phyloP scores from a whole-genome alignment of 768 basidiomycete species.

The Nidularia sp. region DNA sequence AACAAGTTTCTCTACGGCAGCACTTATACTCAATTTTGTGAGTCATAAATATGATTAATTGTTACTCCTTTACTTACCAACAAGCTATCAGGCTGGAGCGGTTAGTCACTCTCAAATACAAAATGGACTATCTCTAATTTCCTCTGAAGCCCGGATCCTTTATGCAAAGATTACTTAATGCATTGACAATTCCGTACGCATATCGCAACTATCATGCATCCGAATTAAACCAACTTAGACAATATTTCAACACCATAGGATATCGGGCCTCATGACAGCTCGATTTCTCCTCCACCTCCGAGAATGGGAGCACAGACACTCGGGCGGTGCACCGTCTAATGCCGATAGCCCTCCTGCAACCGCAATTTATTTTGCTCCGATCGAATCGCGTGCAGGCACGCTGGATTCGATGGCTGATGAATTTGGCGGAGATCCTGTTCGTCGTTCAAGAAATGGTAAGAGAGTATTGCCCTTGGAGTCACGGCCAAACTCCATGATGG shows the following conservation, averaged over 20 bases:
- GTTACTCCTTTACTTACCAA: neutral
- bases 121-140: neutral
- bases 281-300: conserved; percentile 16
- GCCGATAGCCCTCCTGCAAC: neutral
- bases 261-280: conserved; percentile 16
- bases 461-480: no score
- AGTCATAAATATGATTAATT: neutral
- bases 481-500: no score
- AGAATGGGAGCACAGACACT: conserved; percentile 5
- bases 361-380: neutral
- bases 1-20: conserved; percentile 2
- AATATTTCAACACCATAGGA: neutral
- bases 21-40: neutral
- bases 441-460: no score
- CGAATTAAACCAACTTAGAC: neutral
- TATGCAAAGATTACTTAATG: neutral
- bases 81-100: neutral
- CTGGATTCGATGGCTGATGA: neutral
- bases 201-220: neutral
- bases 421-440: neutral
- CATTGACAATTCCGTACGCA: neutral
- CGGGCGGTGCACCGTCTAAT: neutral
- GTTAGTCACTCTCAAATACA: neutral
- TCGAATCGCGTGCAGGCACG: neutral
- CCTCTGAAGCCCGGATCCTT: neutral